A percentile compares a stretch with the other conserved stretches of the same genome.
Conservation (phyloP, 257 asterid genomes). For the Plantago elongata region DNA sequence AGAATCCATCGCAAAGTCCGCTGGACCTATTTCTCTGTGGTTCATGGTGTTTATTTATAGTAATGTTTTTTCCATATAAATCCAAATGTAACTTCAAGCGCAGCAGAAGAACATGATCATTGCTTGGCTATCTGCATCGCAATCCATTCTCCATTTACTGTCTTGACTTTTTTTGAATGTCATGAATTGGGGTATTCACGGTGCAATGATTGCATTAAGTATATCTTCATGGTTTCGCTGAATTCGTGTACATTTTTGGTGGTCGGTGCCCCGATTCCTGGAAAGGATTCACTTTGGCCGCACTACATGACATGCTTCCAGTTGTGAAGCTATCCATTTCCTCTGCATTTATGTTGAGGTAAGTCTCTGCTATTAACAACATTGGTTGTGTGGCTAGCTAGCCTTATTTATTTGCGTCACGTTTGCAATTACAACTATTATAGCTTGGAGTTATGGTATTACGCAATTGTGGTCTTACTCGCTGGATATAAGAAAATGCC, state of each 20-base stretch:
- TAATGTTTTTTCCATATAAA: neutral
- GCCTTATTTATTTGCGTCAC: neutral
- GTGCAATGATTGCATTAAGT: neutral
- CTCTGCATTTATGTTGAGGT: slow-evolving; percentile 3
- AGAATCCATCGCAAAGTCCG: neutral
- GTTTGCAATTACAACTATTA: neutral
- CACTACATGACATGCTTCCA: slow-evolving; percentile 4
- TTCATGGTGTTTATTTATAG: neutral
- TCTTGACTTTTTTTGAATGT: slow-evolving; percentile 4
- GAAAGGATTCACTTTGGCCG: slow-evolving; percentile 3
- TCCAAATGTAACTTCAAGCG: slow-evolving; percentile 10
- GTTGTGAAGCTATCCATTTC: slow-evolving; percentile 2
- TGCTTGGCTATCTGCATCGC: neutral
- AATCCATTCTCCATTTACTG: neutral
- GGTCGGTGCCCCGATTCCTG: slow-evolving; percentile 6
- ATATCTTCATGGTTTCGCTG: slow-evolving; percentile 1
- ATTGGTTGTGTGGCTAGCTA: neutral
- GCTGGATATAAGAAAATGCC: slow-evolving; percentile 8
- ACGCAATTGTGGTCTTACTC: slow-evolving; percentile 3
- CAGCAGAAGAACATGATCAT: slow-evolving; percentile 10
- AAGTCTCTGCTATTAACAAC: neutral
- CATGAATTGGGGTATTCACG: neutral
- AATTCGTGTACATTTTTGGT: slow-evolving; percentile 4
- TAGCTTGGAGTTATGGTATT: slow-evolving; percentile 12
- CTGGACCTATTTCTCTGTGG: neutral